phyloP scores from a whole-genome alignment of 768 basidiomycete species.

The Suillus plorans region DNA sequence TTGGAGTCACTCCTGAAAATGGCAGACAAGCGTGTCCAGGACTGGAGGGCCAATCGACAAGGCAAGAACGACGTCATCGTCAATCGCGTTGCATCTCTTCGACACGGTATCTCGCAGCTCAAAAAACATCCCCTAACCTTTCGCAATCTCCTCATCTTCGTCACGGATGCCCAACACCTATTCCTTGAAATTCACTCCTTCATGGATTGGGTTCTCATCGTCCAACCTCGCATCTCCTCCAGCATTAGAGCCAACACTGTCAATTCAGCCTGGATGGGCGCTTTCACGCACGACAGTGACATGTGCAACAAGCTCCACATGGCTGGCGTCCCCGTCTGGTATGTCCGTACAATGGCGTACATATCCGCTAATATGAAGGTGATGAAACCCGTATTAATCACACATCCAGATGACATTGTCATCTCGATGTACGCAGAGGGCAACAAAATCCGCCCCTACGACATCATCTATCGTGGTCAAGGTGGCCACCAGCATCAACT shows the following conservation, averaged over 20 bases:
- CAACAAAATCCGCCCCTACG: not conserved
- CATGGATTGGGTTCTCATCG: not conserved
- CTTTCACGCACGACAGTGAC: not conserved
- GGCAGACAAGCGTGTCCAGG: not conserved
- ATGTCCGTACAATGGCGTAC: not conserved
- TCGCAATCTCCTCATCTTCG: not conserved
- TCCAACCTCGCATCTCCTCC: not conserved
- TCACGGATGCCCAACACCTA: not conserved
- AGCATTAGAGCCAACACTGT: not conserved
- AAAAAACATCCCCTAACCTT: not conserved
- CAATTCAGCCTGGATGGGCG: not conserved
- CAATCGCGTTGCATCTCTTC: not conserved
- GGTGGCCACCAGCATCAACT: not conserved
- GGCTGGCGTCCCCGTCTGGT: conserved; percentile 1
- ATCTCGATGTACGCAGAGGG: not conserved
- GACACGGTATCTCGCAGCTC: not conserved
- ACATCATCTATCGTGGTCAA: not conserved
- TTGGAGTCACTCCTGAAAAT: not conserved
- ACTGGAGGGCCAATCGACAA: not conserved
- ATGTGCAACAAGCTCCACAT: not conserved
- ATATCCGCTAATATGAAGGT: not conserved
- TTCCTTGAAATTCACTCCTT: not conserved
- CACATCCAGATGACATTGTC: not conserved
- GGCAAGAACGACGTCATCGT: not conserved
- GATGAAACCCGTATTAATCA: not conserved